A percentile compares a stretch with the other conserved stretches of the same genome.
Conservation (phyloP, 805 yeast species). For the Candida ascalaphidarum region DNA sequence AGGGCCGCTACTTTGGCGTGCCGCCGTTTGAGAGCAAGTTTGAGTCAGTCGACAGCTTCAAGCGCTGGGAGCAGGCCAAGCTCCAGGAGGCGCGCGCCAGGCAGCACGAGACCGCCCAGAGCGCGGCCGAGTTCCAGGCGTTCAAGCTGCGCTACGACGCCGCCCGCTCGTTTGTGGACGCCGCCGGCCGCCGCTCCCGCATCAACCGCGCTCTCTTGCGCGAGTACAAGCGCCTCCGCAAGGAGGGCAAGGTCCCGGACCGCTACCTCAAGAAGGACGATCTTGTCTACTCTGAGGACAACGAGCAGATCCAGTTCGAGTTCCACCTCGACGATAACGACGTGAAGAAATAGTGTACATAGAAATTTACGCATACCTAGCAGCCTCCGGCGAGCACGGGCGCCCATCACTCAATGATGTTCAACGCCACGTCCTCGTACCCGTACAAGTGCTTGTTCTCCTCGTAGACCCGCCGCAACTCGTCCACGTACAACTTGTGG, state of each 20-base stretch:
- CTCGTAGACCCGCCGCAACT: conserved; percentile 54
- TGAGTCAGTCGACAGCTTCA: conserved; percentile 18
- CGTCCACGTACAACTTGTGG: conserved; percentile 63
- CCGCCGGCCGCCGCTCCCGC: conserved; percentile 19
- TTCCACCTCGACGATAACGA: not conserved
- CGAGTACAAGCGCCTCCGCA: conserved; percentile 21
- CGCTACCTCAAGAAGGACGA: too few species aligned
- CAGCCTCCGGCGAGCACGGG: not conserved
- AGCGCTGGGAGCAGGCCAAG: conserved; percentile 24
- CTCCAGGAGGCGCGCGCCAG: conserved; percentile 12
- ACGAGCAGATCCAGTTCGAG: too few species aligned
- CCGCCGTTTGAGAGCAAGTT: conserved; percentile 23
- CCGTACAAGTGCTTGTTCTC: conserved; percentile 53
- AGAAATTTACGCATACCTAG: not conserved
- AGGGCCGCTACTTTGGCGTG: conserved; percentile 21
- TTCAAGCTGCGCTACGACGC: conserved; percentile 18
- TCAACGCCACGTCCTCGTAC: conserved; percentile 39
- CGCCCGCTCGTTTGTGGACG: conserved; percentile 3
- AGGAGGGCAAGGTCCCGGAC: conserved; percentile 15
- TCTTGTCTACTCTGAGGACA: too few species aligned
- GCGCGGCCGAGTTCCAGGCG: conserved; percentile 14
- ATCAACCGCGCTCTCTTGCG: conserved; percentile 26
- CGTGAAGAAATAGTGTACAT: too few species aligned
- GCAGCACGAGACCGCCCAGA: conserved; percentile 8
- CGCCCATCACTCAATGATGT: conserved; percentile 32